Evolutionary conservation across 257 asterid species (phyloP), one percentile per base, ranked within the genome.

Genomic region (Nicotiana benthamiana): DNA sequence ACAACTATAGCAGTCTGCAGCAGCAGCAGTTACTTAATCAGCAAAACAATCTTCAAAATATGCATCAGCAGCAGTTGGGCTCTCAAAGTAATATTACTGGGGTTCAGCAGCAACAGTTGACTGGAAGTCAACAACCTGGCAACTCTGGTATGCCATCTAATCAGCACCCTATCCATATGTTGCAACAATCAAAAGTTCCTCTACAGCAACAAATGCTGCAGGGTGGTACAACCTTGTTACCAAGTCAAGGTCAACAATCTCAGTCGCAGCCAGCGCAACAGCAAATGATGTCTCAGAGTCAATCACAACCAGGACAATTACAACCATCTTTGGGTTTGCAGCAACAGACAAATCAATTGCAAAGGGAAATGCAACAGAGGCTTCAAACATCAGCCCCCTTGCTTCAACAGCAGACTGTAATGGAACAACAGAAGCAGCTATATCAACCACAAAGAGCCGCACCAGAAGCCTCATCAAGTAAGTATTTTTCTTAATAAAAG

Each of bases 151-250:
- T 93, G 87, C 88, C 85, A 81, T 48, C 86, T 84, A 89, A 85
- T 87, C 98, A 92, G 87, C 98, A 89, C 63, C 81, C 93, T 77
- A 87, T 86, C 77, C 92, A 91, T 85, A 86, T 91, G 94, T 82
- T 91, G 80, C 97, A 88, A 83, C 97, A 90, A 68, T 74, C 96
- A 56, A 95, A 92, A 86, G 93, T 86, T 83, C 79, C 90, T 79
- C 91, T 64, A 46, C 97, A 92, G 83, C 98, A 93, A 86, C 97
- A 92, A 89, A 87, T 92, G 89, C 97, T 91, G 85, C 95, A 88
- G 82, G 86, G 77, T 83, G 81, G 83, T 83, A 63, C 89, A 79
- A 88, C 81, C 86, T 86, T 89, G 92, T 80, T 92, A 82, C 93
- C 94, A 48, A 89, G 81, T 82, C 99, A 95, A 88, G 84, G 87